Evolutionary conservation across 495 filamentous ascomycete genomes (phyloP), one percentile per base, ranked within the genome.

Genomic region (Neurospora sp.): DNA sequence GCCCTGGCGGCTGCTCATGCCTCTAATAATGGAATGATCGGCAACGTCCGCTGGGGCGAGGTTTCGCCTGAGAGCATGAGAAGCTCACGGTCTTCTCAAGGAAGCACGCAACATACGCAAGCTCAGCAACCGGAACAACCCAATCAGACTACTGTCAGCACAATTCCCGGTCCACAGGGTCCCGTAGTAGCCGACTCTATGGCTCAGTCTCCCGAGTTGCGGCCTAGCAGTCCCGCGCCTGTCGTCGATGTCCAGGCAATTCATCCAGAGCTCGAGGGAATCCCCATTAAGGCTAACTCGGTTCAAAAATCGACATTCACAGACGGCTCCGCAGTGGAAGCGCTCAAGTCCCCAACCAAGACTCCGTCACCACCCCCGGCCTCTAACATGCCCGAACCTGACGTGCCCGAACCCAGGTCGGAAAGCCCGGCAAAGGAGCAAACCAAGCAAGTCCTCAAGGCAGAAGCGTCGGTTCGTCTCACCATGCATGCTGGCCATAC

Each of bases 401-500:
- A 41, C 12, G 40, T 72, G 18, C 22, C 75, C 7, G 69, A 75
- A 38, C 72, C 71, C 38, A 73, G 42, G 16, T 78, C 79, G 9
- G 53, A 65, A 65, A 65, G 53, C 27, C 53, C 53, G 27, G 14
- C 53, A 65, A 81, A 79, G 68, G 80, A 78, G 42, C 79, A 81
- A 71, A 84, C 81, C 7, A 75, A 83, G 70, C 80, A 83, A 71
- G 79, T 82, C 16, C 76, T 86, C 69, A 75, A 77, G 22, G 81
- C 82, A n/a, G 74, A 78, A 4, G 84, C 81, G 70, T 76, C 78
- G 22, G 77, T 76, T 40, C 80, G 84, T 41, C 82, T 85, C 20
- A 85, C 78, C 1, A 85, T 86, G 82, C 83, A 85, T 65, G 84
- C 84, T 11, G 84, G 84, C 35, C 83, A 86, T 69, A 85, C 83